A percentile compares a stretch with the other conserved stretches of the same genome.
Conservation (phyloP, 805 yeast species). For the Wickerhamiella musiphila region DNA sequence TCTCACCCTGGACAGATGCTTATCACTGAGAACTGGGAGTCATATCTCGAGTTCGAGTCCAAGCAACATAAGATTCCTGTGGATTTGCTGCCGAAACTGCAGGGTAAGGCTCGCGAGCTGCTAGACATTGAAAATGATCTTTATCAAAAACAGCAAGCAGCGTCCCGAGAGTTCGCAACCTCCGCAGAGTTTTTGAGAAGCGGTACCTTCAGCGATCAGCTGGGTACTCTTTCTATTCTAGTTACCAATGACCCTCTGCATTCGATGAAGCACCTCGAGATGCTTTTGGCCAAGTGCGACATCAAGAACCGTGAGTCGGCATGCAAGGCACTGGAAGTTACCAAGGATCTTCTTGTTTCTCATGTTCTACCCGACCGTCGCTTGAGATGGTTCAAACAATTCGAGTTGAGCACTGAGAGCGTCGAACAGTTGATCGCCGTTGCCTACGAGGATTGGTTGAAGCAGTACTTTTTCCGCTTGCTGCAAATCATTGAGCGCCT, state of each 20-base stretch:
- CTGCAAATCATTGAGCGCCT: conserved; percentile 61
- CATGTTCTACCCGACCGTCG: conserved; percentile 71
- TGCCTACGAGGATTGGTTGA: conserved; percentile 81
- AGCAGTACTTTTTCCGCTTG: conserved; percentile 55
- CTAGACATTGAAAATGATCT: conserved; percentile 53
- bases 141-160: conserved; percentile 55
- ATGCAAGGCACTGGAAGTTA: conserved; percentile 72
- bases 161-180: conserved; percentile 74
- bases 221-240: conserved; percentile 80
- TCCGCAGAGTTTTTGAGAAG: conserved; percentile 53
- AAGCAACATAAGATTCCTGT: conserved; percentile 13
- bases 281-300: conserved; percentile 57
- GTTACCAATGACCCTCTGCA: conserved; percentile 93
- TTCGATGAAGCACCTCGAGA: conserved; percentile 67
- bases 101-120: conserved; percentile 45
- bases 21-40: conserved; percentile 1
- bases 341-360: conserved; percentile 77
- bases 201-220: conserved; percentile 92
- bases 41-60: conserved; percentile 1
- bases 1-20: conserved; percentile 20
- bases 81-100: conserved; percentile 39
- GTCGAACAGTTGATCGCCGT: conserved; percentile 48
- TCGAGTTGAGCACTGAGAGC: conserved; percentile 29
- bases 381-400: conserved; percentile 59
- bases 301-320: conserved; percentile 91